Percentiles rank a stretch among this genome's conserved stretches.
Evolutionary conservation across 2,329 filamentous ascomycete genomes (phyloP).

Genomic region (Orbilia quercus): DNA sequence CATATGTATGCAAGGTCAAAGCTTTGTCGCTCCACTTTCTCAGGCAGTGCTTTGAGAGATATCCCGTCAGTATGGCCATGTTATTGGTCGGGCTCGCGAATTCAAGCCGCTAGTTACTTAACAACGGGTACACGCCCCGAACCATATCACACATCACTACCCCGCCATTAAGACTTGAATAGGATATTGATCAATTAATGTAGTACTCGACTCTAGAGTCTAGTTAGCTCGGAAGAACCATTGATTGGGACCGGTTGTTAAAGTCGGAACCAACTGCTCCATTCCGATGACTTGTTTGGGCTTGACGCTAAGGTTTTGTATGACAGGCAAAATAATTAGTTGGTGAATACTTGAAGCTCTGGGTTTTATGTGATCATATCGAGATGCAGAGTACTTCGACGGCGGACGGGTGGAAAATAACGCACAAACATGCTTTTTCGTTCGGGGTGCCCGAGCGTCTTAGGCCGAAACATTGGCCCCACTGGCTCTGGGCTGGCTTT

Average conservation of each 20-base stretch:
- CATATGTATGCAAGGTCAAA: constrained; percentile 53
- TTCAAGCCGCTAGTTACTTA: constrained; percentile 2
- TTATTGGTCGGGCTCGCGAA: constrained; percentile 37
- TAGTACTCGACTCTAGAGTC: background rate
- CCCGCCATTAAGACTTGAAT: constrained; percentile 30
- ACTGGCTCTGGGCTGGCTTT: constrained; percentile 30
- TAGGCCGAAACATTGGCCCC: constrained; percentile 35
- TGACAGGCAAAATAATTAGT: too few species aligned
- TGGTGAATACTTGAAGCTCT: constrained; percentile 7
- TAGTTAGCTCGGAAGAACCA: background rate
- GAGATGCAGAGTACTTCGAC: constrained; percentile 15
- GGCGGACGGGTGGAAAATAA: constrained; percentile 43
- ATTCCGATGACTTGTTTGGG: background rate
- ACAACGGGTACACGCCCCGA: constrained; percentile 9
- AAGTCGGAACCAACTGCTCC: background rate
- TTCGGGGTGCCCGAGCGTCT: constrained; percentile 40
- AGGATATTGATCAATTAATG: constrained; percentile 3
- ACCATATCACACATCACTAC: constrained; percentile 39
- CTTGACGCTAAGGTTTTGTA: background rate
- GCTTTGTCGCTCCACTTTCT: constrained; percentile 44
- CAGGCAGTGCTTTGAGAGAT: constrained; percentile 27
- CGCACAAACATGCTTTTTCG: constrained; percentile 11
- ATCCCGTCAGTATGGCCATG: constrained; percentile 20
- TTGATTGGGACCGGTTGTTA: background rate
- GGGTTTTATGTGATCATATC: constrained; percentile 5